Conservation (phyloP, 2,329 filamentous ascomycete species). For the Diaporthe vaccinii region DNA sequence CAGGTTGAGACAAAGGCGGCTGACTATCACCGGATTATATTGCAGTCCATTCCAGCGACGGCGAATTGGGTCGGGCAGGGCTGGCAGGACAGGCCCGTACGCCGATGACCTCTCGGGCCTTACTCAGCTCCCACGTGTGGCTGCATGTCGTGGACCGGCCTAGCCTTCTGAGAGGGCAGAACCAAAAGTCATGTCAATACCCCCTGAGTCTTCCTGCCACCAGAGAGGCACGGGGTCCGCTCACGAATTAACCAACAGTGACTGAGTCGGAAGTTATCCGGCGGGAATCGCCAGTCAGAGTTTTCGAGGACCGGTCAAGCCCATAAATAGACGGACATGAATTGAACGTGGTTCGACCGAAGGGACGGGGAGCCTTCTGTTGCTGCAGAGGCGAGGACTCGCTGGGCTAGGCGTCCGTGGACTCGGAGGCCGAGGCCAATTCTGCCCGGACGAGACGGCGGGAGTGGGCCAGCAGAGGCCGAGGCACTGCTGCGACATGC, state of each 20-base stretch:
- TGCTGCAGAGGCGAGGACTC: not conserved
- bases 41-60: conserved; percentile 9
- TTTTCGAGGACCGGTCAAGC: not conserved
- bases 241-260: not conserved
- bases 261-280: not conserved
- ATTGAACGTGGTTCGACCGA: not conserved
- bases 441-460: not conserved
- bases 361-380: not conserved
- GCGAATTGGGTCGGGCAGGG: not conserved
- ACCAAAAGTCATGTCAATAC: not conserved
- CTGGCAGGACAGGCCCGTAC: not conserved
- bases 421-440: conserved; percentile 15
- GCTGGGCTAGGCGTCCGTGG: not conserved
- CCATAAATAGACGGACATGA: not conserved
- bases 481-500: not conserved
- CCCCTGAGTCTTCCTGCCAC: not conserved
- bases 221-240: not conserved
- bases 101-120: conserved; percentile 10
- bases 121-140: conserved; percentile 31
- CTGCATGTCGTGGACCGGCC: conserved; percentile 21
- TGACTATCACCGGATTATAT: conserved; percentile 18
- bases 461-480: not conserved
- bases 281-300: not conserved
- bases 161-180: conserved; percentile 4
- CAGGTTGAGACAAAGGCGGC: conserved; percentile 20